Conservation (phyloP, 1,284 basidiomycete species). For the Leccinum insolens region DNA sequence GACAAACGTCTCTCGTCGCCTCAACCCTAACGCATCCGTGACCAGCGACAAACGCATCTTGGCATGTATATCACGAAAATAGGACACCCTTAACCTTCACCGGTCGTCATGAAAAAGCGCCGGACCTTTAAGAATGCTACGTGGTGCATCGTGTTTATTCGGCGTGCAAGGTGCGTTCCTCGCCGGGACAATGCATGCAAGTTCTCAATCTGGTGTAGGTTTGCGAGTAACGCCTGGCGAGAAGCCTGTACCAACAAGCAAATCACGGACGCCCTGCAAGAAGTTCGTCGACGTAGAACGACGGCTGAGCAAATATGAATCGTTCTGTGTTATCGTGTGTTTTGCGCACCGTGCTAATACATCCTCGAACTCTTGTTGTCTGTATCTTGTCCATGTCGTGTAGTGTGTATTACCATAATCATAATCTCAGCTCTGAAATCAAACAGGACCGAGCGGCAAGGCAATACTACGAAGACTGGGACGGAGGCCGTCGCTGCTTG, state of each 20-base stretch:
- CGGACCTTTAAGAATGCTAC: conserved; percentile 63
- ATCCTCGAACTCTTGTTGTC: conserved; percentile 16
- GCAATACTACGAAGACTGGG: conserved; percentile 18
- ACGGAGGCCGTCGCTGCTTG: conserved; percentile 30
- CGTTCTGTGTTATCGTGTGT: conserved; percentile 4
- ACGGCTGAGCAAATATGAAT: conserved; percentile 20
- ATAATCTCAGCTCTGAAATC: conserved; percentile 8
- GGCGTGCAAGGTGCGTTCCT: conserved; percentile 64
- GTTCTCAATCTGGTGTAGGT: conserved; percentile 41
- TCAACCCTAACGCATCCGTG: conserved; percentile 6
- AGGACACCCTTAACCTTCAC: conserved; percentile 52
- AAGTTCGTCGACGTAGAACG: conserved; percentile 61
- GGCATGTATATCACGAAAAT: conserved; percentile 73
- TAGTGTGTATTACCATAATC: conserved; percentile 24
- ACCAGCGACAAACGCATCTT: conserved; percentile 77
- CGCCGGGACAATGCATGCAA: neutral
- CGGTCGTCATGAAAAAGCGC: conserved; percentile 39
- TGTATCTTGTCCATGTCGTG: conserved; percentile 25
- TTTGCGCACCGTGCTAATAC: conserved; percentile 3
- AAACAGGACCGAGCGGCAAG: neutral
- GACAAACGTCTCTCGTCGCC: neutral
- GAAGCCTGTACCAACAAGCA: conserved; percentile 61
- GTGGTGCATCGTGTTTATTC: conserved; percentile 65
- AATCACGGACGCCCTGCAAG: conserved; percentile 66
- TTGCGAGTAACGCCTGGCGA: conserved; percentile 62